Percentiles rank a stretch among this genome's conserved stretches.
These are phyloP conservation scores for Fragaria ananassa DNA, from an alignment of 306 rosid species.

Conservation along the genomic window DNA sequence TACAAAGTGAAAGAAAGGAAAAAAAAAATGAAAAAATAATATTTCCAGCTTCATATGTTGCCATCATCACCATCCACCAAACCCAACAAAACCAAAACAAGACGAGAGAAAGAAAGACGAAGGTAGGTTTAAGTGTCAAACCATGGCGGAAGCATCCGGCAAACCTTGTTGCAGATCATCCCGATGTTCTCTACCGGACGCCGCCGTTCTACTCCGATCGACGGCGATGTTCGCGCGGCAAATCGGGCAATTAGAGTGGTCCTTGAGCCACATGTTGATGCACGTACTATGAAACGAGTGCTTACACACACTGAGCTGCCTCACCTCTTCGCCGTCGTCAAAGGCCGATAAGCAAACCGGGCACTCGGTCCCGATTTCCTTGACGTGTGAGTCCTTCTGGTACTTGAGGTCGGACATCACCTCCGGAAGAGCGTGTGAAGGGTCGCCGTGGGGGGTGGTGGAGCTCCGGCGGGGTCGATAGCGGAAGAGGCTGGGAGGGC, in stretches of 20 bases:
- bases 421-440: background rate
- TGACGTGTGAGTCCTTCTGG: slow-evolving; percentile 39
- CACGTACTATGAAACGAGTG: slow-evolving; percentile 69
- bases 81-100: background rate
- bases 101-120: background rate
- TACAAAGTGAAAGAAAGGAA: background rate
- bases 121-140: slow-evolving; percentile 28
- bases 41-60: background rate
- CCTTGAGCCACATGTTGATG: slow-evolving; percentile 60
- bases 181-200: slow-evolving; percentile 20
- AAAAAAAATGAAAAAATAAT: background rate
- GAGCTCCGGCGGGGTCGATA: slow-evolving; percentile 23
- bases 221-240: slow-evolving; percentile 53
- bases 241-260: slow-evolving; percentile 69
- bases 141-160: slow-evolving; percentile 45
- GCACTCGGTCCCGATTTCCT: slow-evolving; percentile 60
- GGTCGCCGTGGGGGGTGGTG: slow-evolving; percentile 22
- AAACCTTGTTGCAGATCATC: slow-evolving; percentile 38
- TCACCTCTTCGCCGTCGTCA: slow-evolving; percentile 58
- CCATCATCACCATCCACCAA: slow-evolving; percentile 4
- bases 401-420: slow-evolving; percentile 32
- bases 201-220: slow-evolving; percentile 22
- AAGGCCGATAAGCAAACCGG: slow-evolving; percentile 73
- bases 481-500: slow-evolving; percentile 41
- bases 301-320: slow-evolving; percentile 56